Percentiles rank a stretch among this genome's conserved stretches.
phyloP scores from a whole-genome alignment of 2,329 filamentous ascomycete species.

The Aspergillus costaricaensis region DNA sequence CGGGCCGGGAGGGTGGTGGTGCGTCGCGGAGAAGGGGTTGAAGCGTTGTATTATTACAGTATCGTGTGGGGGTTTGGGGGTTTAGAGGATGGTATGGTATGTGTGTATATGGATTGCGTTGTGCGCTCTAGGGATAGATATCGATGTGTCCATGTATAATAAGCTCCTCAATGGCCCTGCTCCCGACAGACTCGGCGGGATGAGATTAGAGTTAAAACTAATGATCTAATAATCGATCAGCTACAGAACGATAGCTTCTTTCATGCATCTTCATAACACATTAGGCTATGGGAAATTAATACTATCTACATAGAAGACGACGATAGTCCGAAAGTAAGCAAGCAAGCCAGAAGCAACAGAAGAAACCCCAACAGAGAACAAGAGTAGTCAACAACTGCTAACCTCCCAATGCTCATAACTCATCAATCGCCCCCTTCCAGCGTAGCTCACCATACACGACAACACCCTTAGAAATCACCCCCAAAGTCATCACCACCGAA shows the following conservation, averaged over 20 bases:
- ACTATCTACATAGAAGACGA: not conserved
- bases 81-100: too few species aligned
- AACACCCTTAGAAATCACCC: conserved; percentile 1
- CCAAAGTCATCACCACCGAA: conserved; percentile 13
- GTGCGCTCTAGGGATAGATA: not conserved
- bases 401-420: not conserved
- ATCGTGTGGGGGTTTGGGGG: too few species aligned
- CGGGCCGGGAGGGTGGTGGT: conserved; percentile 33
- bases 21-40: conserved; percentile 1
- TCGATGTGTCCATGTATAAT: too few species aligned
- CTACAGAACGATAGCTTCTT: not conserved
- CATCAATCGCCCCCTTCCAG: not conserved
- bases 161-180: too few species aligned
- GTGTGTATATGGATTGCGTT: not conserved
- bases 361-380: conserved; percentile 6
- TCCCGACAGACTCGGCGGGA: too few species aligned
- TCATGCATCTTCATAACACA: not conserved
- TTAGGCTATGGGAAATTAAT: not conserved
- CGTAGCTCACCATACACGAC: too few species aligned
- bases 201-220: too few species aligned
- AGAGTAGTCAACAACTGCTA: not conserved
- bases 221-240: too few species aligned
- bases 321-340: not conserved
- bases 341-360: not conserved
- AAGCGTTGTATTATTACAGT: not conserved